These are phyloP conservation scores for Amanita fuliginea DNA, from an alignment of 768 basidiomycete species.

Conservation along the genomic window DNA sequence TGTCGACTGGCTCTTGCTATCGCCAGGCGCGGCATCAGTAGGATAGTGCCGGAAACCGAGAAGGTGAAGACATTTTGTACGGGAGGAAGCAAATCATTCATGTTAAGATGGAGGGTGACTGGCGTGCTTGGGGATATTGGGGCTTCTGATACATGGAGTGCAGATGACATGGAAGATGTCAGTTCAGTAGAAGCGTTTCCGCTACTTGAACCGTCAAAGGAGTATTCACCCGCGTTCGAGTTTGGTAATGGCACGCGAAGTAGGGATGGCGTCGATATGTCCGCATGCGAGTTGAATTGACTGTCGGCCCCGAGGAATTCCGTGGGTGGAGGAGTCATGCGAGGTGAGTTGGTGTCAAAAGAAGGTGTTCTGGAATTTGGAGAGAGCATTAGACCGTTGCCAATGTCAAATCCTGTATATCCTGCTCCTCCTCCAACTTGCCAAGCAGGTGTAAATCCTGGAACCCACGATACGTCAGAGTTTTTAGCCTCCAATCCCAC, in stretches of 20 bases:
- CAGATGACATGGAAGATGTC: conserved; percentile 41
- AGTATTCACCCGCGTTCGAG: conserved; percentile 57
- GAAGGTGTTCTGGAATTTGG: conserved; percentile 36
- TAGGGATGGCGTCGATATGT: conserved; percentile 48
- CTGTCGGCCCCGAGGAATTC: conserved; percentile 6
- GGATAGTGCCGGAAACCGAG: conserved; percentile 51
- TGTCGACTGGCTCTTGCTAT: conserved; percentile 17
- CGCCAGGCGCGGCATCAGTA: conserved; percentile 38
- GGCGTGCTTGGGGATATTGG: conserved; percentile 41
- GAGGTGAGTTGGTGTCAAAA: conserved; percentile 28
- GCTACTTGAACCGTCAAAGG: conserved; percentile 51
- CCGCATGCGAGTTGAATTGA: conserved; percentile 20
- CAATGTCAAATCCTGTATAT: conserved; percentile 63
- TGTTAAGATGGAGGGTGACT: conserved; percentile 68
- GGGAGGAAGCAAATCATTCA: conserved; percentile 64
- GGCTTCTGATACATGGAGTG: conserved; percentile 21
- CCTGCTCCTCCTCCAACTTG: conserved; percentile 49
- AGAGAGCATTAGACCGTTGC: conserved; percentile 21
- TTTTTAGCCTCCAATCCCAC: conserved; percentile 57
- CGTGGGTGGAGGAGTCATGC: conserved; percentile 12
- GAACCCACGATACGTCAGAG: conserved; percentile 59
- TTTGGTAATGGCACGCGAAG: conserved; percentile 66
- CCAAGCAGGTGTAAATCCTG: conserved; percentile 43
- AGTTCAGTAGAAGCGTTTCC: conserved; percentile 22
- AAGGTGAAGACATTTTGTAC: conserved; percentile 57